Percentiles rank a stretch among this genome's conserved stretches.
phyloP scores from a whole-genome alignment of 2,329 filamentous ascomycete species.

The Seiridium unicorne region DNA sequence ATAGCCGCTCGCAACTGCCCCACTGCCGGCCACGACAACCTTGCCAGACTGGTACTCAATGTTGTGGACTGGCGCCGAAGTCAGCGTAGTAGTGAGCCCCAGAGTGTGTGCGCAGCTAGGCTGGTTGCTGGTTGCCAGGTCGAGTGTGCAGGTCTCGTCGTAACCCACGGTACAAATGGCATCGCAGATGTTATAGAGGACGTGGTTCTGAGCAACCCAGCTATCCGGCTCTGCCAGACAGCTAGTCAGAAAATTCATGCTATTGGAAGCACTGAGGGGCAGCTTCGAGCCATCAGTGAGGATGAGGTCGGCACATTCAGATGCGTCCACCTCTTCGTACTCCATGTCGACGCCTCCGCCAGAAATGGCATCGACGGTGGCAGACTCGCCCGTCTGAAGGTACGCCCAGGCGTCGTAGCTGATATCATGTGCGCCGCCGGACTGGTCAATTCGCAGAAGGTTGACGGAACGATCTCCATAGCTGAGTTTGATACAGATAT shows the following conservation, averaged over 20 bases:
- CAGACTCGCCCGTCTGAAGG: conserved; percentile 49
- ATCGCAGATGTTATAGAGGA: conserved; percentile 53
- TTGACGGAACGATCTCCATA: conserved; percentile 48
- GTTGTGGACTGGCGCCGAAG: conserved; percentile 41
- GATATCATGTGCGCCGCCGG: conserved; percentile 55
- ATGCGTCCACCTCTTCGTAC: conserved; percentile 46
- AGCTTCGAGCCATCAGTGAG: conserved; percentile 47
- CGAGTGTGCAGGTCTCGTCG: conserved; percentile 49
- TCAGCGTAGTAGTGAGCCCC: conserved; percentile 34
- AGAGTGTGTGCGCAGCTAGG: conserved; percentile 46
- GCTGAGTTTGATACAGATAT: conserved; percentile 55
- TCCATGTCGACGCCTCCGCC: conserved; percentile 52
- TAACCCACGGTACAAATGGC: conserved; percentile 46
- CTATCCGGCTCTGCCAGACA: conserved; percentile 36
- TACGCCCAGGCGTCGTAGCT: conserved; percentile 62
- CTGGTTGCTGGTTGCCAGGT: conserved; percentile 49
- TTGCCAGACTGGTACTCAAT: conserved; percentile 43
- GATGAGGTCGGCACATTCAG: conserved; percentile 50
- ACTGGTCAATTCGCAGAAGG: conserved; percentile 57
- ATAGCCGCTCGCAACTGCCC: neutral
- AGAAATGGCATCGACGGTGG: conserved; percentile 39
- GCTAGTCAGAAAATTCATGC: conserved; percentile 50
- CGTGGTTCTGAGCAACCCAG: conserved; percentile 52
- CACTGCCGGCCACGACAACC: neutral
- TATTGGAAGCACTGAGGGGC: conserved; percentile 54